These are phyloP conservation scores for Irpex sp. DNA, from an alignment of 1,284 basidiomycete genomes.

Conservation along the genomic window DNA sequence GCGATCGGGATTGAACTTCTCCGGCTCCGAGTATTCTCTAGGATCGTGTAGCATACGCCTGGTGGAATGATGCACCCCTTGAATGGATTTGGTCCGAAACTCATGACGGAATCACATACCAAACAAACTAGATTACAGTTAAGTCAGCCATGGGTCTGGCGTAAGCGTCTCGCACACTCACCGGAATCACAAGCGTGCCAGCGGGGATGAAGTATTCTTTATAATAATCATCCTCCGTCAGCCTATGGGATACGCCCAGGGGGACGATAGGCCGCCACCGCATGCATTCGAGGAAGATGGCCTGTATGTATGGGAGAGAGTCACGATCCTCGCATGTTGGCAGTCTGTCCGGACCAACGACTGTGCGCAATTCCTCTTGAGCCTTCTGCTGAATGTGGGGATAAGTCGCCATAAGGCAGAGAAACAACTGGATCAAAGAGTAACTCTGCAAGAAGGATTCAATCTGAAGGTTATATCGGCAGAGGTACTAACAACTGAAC, in stretches of 20 bases:
- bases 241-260: conserved; percentile 1
- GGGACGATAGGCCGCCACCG: not conserved
- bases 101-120: not conserved
- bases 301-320: conserved; percentile 30
- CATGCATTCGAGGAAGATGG: conserved; percentile 30
- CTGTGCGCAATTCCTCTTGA: conserved; percentile 29
- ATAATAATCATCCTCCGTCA: conserved; percentile 21
- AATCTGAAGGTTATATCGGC: not conserved
- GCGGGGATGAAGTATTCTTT: conserved; percentile 23
- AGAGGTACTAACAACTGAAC: not conserved
- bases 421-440: conserved; percentile 18
- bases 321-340: conserved; percentile 31
- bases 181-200: conserved; percentile 17
- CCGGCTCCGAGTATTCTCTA: conserved; percentile 14
- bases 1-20: conserved; percentile 18
- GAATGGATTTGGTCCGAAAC: not conserved
- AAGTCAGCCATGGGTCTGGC: not conserved
- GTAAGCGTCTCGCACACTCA: not conserved
- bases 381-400: conserved; percentile 29
- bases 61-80: not conserved
- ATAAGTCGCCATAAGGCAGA: conserved; percentile 28
- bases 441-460: conserved; percentile 12
- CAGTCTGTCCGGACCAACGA: conserved; percentile 27
- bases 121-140: not conserved
- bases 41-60: conserved; percentile 19